Conservation (phyloP, 495 filamentous ascomycete genomes). For the Sabuloglossum arenarium region DNA sequence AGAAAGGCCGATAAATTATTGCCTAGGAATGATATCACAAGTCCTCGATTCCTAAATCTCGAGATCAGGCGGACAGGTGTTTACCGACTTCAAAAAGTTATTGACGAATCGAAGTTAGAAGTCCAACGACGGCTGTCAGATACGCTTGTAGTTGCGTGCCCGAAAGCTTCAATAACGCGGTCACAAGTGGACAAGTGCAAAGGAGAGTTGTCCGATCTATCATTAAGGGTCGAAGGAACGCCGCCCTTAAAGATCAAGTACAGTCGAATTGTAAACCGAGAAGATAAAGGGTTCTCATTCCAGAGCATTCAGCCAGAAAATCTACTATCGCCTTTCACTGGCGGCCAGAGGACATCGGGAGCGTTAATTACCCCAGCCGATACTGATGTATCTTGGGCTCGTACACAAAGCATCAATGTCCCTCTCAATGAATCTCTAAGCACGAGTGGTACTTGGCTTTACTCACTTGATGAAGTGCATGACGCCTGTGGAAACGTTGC, state of each 20-base stretch:
- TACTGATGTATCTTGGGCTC: conserved; percentile 61
- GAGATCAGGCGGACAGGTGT: conserved; percentile 62
- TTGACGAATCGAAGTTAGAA: conserved; percentile 85
- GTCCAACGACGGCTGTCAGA: conserved; percentile 55
- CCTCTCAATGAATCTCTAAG: conserved; percentile 75
- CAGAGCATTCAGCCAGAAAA: conserved; percentile 85
- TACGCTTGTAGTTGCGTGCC: conserved; percentile 66
- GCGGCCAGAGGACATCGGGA: conserved; percentile 26
- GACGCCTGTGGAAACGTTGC: conserved; percentile 78
- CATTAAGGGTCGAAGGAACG: conserved; percentile 65
- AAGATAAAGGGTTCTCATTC: conserved; percentile 55
- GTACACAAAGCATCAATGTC: conserved; percentile 48
- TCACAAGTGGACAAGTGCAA: conserved; percentile 46
- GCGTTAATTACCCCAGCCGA: conserved; percentile 31
- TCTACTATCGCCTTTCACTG: conserved; percentile 50
- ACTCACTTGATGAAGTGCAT: conserved; percentile 74
- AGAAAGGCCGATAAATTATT: conserved; percentile 33
- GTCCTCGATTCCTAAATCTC: conserved; percentile 36
- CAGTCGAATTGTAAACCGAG: conserved; percentile 57
- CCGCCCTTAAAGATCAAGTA: conserved; percentile 88
- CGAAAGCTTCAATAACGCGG: conserved; percentile 47
- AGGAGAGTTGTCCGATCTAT: conserved; percentile 69
- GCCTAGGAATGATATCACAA: conserved; percentile 27
- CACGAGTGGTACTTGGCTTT: conserved; percentile 59
- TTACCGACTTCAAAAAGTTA: conserved; percentile 62